Base-by-base conservation (phyloP, 768 basidiomycete genomes). In the Coprinopsis marcescibilis region DNA sequence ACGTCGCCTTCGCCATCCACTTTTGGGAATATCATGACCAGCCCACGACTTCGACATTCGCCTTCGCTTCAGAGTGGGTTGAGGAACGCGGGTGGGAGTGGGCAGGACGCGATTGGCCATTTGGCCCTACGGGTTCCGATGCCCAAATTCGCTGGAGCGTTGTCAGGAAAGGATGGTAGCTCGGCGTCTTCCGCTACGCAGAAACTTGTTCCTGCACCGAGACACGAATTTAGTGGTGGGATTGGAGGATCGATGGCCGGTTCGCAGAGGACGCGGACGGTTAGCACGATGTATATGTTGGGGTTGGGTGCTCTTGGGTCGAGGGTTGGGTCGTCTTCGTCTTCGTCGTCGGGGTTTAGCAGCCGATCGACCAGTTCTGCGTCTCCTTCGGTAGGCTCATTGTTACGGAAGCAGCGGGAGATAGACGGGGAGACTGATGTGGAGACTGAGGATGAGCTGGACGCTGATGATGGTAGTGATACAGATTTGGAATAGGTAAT, bases 1-100 rank as follows among this genome's bases (percentile, higher is more conserved):
- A 59, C 60, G 4, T 52, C 51, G 6, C 57, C 62, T 3, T 65
- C 70, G 12, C 74, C 75, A 17, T 13, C 41, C 20, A 86, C 83
- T 24, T 88, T 88, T 56, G 85, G 85, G 11, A 67, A 76, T 26
- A 75, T 85, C 30, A 83, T 88, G 73, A 84, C 83, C 1, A 76
- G 73, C 10, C 83, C 83, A 2, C 68, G 76, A 14, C 58, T 78
- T 17, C 68, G 75, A n/a, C 80, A 75, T 40, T 65, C 73, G 0
- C 61, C 69, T 0, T 78, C 80, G 10, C 50, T 69, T 21, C 34
- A 17, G 44, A 56, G 51, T 27, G 7, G 26, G 38, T 41, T 47
- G 20, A 39, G 43, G 44, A 49, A 13, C 46, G 53, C 17, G 50
- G 51, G 42, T 46, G 45, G n/a, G 27, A 47, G 25, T 4, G 11